phyloP scores from a whole-genome alignment of 225 moss, liverwort and hornwort species.

The Marchantia paleacea region DNA sequence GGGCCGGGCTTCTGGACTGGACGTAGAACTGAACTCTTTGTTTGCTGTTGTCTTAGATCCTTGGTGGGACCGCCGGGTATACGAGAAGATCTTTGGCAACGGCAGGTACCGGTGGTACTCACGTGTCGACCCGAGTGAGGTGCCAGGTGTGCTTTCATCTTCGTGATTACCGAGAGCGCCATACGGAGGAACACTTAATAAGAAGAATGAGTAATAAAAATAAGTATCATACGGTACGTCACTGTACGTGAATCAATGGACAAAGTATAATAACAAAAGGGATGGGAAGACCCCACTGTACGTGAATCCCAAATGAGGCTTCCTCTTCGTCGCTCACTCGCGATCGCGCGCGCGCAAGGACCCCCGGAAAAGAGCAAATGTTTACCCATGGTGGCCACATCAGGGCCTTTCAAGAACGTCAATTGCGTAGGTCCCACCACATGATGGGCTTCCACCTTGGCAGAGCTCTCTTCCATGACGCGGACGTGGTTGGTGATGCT shows the following conservation, averaged over 20 bases:
- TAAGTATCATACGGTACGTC: neutral
- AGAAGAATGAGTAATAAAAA: neutral
- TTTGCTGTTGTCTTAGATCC: constrained; percentile 3
- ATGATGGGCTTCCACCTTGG: neutral
- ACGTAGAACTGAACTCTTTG: neutral
- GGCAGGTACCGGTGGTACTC: neutral
- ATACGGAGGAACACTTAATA: neutral
- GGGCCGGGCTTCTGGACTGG: neutral
- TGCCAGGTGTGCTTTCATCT: neutral
- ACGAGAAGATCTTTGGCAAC: neutral
- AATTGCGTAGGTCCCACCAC: neutral
- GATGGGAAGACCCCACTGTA: too few relatives aligned
- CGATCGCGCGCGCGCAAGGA: too few relatives aligned
- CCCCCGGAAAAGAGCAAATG: too few relatives aligned
- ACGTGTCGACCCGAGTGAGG: neutral
- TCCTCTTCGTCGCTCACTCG: neutral
- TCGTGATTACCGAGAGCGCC: neutral
- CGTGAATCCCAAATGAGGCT: neutral
- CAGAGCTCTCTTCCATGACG: neutral
- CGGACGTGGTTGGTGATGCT: neutral
- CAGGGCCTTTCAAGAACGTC: neutral
- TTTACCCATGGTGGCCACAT: neutral
- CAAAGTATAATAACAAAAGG: too few relatives aligned
- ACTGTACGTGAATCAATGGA: neutral
- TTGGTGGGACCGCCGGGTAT: neutral